Evolutionary conservation across 768 basidiomycete species (phyloP).

Genomic region (Suillus subalutaceus): DNA sequence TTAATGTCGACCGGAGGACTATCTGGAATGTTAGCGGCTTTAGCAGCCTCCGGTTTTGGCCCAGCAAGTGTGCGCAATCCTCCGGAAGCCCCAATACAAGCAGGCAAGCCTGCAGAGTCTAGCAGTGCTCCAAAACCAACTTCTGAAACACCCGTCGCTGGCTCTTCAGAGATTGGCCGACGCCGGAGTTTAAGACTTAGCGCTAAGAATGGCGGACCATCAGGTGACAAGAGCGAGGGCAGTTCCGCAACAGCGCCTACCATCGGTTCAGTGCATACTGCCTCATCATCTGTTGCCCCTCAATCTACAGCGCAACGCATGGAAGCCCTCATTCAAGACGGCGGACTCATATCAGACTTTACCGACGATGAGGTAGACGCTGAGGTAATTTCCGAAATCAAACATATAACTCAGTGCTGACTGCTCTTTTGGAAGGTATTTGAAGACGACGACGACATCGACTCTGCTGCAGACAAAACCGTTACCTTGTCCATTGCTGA

Average conservation of each 20-base stretch:
- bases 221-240: slow-evolving; percentile 19
- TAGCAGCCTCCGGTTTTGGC: slow-evolving; percentile 75
- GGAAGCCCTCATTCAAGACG: slow-evolving; percentile 61
- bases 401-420: slow-evolving; percentile 19
- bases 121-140: slow-evolving; percentile 33
- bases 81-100: slow-evolving; percentile 35
- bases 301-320: slow-evolving; percentile 31
- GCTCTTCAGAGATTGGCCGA: slow-evolving; percentile 51
- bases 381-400: slow-evolving; percentile 44
- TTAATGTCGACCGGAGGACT: slow-evolving; percentile 65
- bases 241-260: slow-evolving; percentile 19
- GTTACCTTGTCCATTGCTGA: slow-evolving; percentile 82
- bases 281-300: slow-evolving; percentile 29
- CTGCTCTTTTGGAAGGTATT: slow-evolving; percentile 53
- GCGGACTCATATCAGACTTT: slow-evolving; percentile 72
- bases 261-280: slow-evolving; percentile 20
- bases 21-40: slow-evolving; percentile 89
- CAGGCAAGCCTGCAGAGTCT: slow-evolving; percentile 19
- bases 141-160: slow-evolving; percentile 30
- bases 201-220: slow-evolving; percentile 55
- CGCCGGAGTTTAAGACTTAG: slow-evolving; percentile 85
- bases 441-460: slow-evolving; percentile 83
- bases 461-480: slow-evolving; percentile 78
- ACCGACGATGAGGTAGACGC: slow-evolving; percentile 87
- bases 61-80: slow-evolving; percentile 44